A percentile compares a stretch with the other conserved stretches of the same genome.
These are phyloP conservation scores for Balamuthia mandrillaris DNA, from an alignment of 208 protist species.

Conservation along the genomic window DNA sequence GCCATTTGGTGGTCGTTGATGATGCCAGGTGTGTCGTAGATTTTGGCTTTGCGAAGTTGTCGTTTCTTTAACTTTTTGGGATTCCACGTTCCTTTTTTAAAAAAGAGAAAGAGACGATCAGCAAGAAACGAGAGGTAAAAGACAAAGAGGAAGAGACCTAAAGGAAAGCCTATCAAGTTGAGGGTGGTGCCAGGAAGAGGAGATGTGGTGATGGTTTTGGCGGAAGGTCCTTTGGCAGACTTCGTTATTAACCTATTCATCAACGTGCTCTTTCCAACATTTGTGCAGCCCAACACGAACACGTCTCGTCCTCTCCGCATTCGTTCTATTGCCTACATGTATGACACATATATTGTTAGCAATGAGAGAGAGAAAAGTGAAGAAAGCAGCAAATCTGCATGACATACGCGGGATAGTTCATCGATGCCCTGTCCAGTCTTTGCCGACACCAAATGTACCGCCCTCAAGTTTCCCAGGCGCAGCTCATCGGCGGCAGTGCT, in stretches of 20 bases:
- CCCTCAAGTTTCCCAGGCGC: slow-evolving; percentile 1
- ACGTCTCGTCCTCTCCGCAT: slow-evolving; percentile 41
- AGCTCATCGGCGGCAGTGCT: neutral
- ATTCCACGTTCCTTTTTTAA: too few relatives aligned
- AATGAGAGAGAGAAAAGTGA: neutral
- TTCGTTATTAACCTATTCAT: slow-evolving; percentile 40
- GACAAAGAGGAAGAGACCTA: neutral
- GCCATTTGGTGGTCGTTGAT: slow-evolving; percentile 50
- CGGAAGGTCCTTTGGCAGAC: slow-evolving; percentile 24
- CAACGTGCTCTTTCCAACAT: slow-evolving; percentile 54
- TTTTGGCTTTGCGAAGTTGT: too few relatives aligned
- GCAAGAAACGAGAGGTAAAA: too few relatives aligned
- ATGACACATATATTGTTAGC: too few relatives aligned
- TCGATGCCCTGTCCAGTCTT: slow-evolving; percentile 17
- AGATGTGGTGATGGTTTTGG: slow-evolving; percentile 34
- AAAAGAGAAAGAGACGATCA: too few relatives aligned
- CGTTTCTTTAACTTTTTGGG: too few relatives aligned
- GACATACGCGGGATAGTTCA: neutral
- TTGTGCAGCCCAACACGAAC: slow-evolving; percentile 52
- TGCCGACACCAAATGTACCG: neutral
- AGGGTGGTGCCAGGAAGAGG: slow-evolving; percentile 52
- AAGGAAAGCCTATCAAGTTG: slow-evolving; percentile 50
- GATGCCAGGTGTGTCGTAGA: slow-evolving; percentile 55
- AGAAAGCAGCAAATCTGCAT: neutral
- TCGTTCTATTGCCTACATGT: slow-evolving; percentile 37